Conservation (phyloP, 345 rosid species). For the Chamaenerion angustifolium region DNA sequence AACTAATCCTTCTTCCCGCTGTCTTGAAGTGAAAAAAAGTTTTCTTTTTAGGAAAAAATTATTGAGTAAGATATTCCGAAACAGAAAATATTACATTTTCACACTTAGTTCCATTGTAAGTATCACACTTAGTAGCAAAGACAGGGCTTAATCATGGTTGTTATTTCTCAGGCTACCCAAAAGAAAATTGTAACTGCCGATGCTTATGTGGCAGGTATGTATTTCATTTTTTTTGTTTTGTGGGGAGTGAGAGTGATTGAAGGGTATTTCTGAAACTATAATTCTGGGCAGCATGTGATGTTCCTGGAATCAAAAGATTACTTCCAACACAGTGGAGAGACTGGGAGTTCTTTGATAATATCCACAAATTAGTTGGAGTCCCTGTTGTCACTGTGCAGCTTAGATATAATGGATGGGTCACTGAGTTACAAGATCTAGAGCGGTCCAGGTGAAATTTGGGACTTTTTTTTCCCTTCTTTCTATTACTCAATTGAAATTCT, state of each 20-base stretch:
- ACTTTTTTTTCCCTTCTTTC: too few species aligned
- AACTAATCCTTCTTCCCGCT: constrained; percentile 11
- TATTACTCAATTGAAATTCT: too few species aligned
- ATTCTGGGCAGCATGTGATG: constrained; percentile 65
- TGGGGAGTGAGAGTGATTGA: too few species aligned
- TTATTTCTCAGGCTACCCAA: constrained; percentile 53
- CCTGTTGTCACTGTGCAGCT: constrained; percentile 89
- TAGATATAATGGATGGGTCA: constrained; percentile 95
- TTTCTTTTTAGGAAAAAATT: too few species aligned
- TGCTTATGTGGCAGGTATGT: constrained; percentile 79
- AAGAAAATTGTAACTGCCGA: constrained; percentile 76
- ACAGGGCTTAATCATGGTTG: too few species aligned
- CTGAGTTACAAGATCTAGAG: constrained; percentile 73
- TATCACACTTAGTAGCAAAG: too few species aligned
- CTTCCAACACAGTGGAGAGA: constrained; percentile 76
- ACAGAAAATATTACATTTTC: too few species aligned
- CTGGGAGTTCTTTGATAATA: constrained; percentile 57
- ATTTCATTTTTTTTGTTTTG: not conserved
- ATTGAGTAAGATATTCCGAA: too few species aligned
- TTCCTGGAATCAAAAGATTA: constrained; percentile 88
- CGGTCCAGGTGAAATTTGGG: constrained; percentile 42
- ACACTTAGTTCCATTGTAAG: too few species aligned
- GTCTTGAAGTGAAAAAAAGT: not conserved
- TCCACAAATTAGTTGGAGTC: constrained; percentile 82
- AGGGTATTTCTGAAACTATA: not conserved